Conservation (phyloP, 345 rosid species). For the Eucalyptus curtisii region DNA sequence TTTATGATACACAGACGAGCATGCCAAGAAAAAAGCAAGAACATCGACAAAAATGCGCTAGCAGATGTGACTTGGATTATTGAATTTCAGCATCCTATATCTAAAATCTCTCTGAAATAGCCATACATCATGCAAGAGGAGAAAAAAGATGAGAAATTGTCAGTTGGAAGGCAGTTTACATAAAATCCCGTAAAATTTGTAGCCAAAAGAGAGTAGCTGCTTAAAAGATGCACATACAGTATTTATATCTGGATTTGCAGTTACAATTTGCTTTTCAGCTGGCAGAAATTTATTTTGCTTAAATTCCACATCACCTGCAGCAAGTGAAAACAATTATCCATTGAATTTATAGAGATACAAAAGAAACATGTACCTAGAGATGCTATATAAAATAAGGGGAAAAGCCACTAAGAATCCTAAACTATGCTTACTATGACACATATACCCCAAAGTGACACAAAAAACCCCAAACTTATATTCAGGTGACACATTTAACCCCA, state of each 20-base stretch:
- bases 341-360: not conserved
- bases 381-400: not conserved
- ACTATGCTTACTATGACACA: too few relatives aligned
- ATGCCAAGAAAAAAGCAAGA: not conserved
- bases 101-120: not conserved
- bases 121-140: not conserved
- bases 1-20: not conserved
- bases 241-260: constrained; percentile 82
- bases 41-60: not conserved
- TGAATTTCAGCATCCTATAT: not conserved
- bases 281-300: constrained; percentile 79
- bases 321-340: not conserved
- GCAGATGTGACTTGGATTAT: not conserved
- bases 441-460: too few relatives aligned
- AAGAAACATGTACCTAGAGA: not conserved
- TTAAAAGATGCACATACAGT: constrained; percentile 17
- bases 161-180: not conserved
- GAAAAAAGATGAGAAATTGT: not conserved
- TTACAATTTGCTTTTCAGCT: constrained; percentile 72
- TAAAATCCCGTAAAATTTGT: not conserved
- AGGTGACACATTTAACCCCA: too few relatives aligned
- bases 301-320: constrained; percentile 88
- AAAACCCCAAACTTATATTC: too few relatives aligned
- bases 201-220: not conserved
- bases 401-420: too few relatives aligned